Evolutionary conservation across 192 early-diverging fungal genomes (phyloP), one percentile per base, ranked within the genome.

Genomic region (Linnemannia zychae): DNA sequence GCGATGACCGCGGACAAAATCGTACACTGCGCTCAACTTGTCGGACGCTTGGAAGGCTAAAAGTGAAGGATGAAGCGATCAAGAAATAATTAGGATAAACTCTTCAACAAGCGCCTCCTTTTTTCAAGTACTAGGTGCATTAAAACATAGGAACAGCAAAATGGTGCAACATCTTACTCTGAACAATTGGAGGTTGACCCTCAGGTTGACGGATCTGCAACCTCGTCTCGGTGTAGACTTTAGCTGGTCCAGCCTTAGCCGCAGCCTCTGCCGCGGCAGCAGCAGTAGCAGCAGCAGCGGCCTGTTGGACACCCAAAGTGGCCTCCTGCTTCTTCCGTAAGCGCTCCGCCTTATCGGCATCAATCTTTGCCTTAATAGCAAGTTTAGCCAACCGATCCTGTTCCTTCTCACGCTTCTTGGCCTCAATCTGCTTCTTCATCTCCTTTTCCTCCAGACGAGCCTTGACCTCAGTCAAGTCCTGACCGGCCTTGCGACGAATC

Each of bases 341-440:
- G 16, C 96, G 74, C 48, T 96, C 96, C 60, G 78, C 84, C 79
- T 94, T 96, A 80, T 97, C 96, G 22, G 86, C 88, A 78, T 97
- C 96, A 79, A 97, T 95, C 79, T 95, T 92, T 16, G 91, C 92
- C 72, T 92, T 94, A 73, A 97, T 94, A 73, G 91, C 92, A n/a
- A 88, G 92, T 69, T 93, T 94, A 4, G 95, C 95, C n/a, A 87
- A 63, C 49, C 87, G 91, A 20, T 97, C 96, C 31, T 92, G 89
- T 66, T 95, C 95, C 87, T 97, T 97, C 76, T 97, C 95, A 67
- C 89, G 87, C 77, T 91, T 92, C 81, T 95, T 95, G 5, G 79
- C 88, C 72, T 94, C 93, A 11, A 94, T 86, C 0, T 91, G 84
- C 79, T 95, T 96, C 70, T 94, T 90, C 88, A 97, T 93, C 74